Evolutionary conservation across 148 eudicot species (phyloP), one percentile per base, ranked within the genome.

Genomic region (Nyssa sinensis): DNA sequence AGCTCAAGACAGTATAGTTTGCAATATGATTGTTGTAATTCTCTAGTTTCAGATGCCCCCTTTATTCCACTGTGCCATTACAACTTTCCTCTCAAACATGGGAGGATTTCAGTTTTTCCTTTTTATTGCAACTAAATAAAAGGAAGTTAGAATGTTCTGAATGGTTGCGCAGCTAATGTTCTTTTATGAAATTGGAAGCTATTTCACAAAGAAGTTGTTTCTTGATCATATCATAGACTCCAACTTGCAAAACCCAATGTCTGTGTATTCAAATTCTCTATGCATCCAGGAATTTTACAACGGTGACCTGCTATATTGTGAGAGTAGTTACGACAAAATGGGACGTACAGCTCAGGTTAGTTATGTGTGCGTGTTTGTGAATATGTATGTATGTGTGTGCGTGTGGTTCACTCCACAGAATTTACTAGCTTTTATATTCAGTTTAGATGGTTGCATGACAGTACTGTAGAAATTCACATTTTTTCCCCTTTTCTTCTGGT

Each of bases 321-420:
- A 94, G 86, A 77, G 74, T 75, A 88, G 73, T 80, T 88, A 84
- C 77, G 90, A 92, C 75, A 91, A 94, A 84, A 73, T 85, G 85
- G 98, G 97, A 32, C 97, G 95, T 41, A 91, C 95, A 62, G 88
- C 97, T 80, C 86, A 87, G 95, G 98, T 94, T 71, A 86, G 87
- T 78, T 49, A 3, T 51, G 17, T 59, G 4, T 37, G 44, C 9
- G 9, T 37, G n/a, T n/a, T n/a, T n/a, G n/a, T n/a, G n/a, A n/a
- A n/a, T n/a, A n/a, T n/a, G n/a, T n/a, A n/a, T n/a, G n/a, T n/a
- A n/a, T n/a, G n/a, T n/a, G n/a, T n/a, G n/a, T n/a, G n/a, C n/a
- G n/a, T n/a, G n/a, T n/a, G n/a, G n/a, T n/a, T n/a, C n/a, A n/a
- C n/a, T n/a, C n/a, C n/a, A n/a, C n/a, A n/a, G 9, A 37, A 3